Evolutionary conservation across 495 filamentous ascomycete species (phyloP).

Genomic region (Aspergillus conjunctus): DNA sequence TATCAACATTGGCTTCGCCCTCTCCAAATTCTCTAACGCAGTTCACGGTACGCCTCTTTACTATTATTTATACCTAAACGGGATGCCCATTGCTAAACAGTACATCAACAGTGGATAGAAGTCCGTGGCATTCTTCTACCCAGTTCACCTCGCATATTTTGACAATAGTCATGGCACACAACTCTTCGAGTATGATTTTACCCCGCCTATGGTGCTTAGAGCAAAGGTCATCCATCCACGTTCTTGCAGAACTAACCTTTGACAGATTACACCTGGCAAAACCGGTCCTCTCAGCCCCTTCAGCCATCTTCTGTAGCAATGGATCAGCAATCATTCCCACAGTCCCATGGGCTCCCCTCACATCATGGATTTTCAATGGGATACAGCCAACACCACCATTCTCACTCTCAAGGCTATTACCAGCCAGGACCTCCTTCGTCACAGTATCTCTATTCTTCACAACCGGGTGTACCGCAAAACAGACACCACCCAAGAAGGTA

Average conservation of each 20-base stretch:
- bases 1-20: too few relatives aligned
- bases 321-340: constrained; percentile 28
- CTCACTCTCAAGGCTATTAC: constrained; percentile 25
- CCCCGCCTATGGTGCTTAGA: not conserved
- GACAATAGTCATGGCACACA: constrained; percentile 26
- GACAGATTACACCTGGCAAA: constrained; percentile 32
- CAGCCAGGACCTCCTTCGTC: constrained; percentile 21
- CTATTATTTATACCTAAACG: not conserved
- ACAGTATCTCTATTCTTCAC: constrained; percentile 30
- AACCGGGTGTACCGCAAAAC: constrained; percentile 17
- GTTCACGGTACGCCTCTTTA: not conserved
- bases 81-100: constrained; percentile 1
- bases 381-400: constrained; percentile 21
- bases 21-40: not conserved
- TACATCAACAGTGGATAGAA: not conserved
- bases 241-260: constrained; percentile 13
- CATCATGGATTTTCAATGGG: constrained; percentile 22
- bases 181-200: constrained; percentile 27
- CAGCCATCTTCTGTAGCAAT: constrained; percentile 26
- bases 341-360: constrained; percentile 23
- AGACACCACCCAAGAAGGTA: constrained; percentile 32
- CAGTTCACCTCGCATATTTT: constrained; percentile 11
- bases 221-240: not conserved
- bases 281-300: constrained; percentile 26
- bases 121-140: not conserved